Base-by-base conservation (phyloP, 2,329 filamentous ascomycete species). In the Pleurostoma richardsiae region DNA sequence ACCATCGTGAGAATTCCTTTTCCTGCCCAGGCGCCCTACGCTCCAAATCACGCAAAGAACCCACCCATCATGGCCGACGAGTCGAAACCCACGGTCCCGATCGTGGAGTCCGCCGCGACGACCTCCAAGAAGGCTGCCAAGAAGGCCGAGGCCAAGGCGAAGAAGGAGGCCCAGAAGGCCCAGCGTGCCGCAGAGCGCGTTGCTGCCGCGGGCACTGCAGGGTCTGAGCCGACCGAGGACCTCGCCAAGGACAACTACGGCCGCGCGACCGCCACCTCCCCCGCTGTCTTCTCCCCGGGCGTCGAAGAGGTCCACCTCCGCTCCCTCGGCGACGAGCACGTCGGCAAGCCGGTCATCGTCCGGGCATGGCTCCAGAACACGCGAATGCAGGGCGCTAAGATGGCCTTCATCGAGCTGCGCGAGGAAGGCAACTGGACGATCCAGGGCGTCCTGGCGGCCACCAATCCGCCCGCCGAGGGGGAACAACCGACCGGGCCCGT, bases 381-480 rank as follows among this genome's bases (percentile, higher is more conserved):
- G 30, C 82, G 92, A 54, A 84, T 86, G 57, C 92, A 97, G 72
- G 85, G 87, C 50, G 90, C 90, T 55, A 95, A 96, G 75, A 86
- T 96, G 73, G 86, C 83, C 39, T 96, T 96, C 71, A 70, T 96
- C 58, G 90, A 94, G 71, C 77, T 97, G 57, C 80, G 89, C 53
- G 79, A 90, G 66, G 83, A 88, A 65, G 74, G 79, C 49, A 79
- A 83, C 59, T 85, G 86, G 74, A 86, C 84, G 29, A 85, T 96
- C 38, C 91, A 96, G 72, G 90, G 86, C 44, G 85, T 96, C 36
- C 73, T 90, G 11, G 77, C 79, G 19, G 85, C 82, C 42, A 80
- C 80, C 59, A 36, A 36, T 8, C 19, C 19, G 19, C 19, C 19
- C 19, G 19, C 19, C 19, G 19, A 19, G 19, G 19, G 19, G 19